Base-by-base conservation (phyloP, 352 stramenopile genomes). In the Globisporangium megalacanthum region DNA sequence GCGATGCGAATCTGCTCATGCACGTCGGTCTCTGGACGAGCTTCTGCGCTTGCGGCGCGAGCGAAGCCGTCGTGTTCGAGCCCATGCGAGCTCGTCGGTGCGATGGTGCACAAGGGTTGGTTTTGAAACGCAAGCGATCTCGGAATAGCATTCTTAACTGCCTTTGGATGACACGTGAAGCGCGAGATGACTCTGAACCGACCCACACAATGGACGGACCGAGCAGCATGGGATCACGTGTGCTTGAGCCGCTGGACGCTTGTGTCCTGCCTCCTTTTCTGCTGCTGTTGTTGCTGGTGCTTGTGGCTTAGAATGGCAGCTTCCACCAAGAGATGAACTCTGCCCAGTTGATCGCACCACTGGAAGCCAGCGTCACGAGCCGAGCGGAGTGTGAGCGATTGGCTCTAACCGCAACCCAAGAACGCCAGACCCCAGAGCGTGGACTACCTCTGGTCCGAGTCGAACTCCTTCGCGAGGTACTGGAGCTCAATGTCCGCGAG, bases 281-380 rank as follows among this genome's bases (percentile, higher is more conserved):
- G 35, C 35, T 39, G 10, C 35, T 39, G 35, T 20, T 22, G 14
- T 44, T 54, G 35, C 7, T 39, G 7, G 6, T 13, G 35, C 35
- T 39, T 13, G 35, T 39, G 35, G 10, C 35, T 39, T 65, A 88
- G 65, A 86, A 88, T 15, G 77, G 74, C 15, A 79, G 61, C 76
- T 89, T 88, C 80, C 80, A 88, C 77, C 74, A 90, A 55, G 77
- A 63, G 64, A 90, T 87, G 72, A 90, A 90, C 65, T 90, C 80
- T 49, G 58, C 62, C 78, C 80, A 90, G 62, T 64, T 75, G 64
- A 90, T 88, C 31, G 68, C 62, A 15, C 80, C 80, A 54, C 79
- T 90, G 56, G 11, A 44, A 60, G 1, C 11, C 39, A 15, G 13
- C 20, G 6, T 49, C 15, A 39, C 8, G 4, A 7, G 39, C 4